A percentile compares a stretch with the other conserved stretches of the same genome.
Evolutionary conservation across 371 early-diverging fungal species (phyloP).

Genomic region (Fennellomyces sp.): DNA sequence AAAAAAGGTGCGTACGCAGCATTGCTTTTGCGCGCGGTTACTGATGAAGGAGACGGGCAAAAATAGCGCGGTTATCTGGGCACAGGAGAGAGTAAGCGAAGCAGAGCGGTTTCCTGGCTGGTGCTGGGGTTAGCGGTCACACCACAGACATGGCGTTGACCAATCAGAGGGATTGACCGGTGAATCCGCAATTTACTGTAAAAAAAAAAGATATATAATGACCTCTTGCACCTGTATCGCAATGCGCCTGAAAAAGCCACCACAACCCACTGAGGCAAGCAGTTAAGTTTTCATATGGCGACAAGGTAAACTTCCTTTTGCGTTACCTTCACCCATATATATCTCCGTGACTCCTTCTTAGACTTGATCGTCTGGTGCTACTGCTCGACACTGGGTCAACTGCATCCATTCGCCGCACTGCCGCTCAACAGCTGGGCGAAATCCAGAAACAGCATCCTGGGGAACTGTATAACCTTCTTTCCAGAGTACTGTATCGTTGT

Average conservation of each 20-base stretch:
- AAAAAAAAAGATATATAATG: background rate
- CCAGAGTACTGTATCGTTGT: conserved; percentile 60
- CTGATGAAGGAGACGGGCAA: too few species aligned
- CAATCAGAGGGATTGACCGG: too few species aligned
- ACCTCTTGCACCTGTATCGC: too few species aligned
- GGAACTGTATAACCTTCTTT: conserved; percentile 86
- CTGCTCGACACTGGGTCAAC: conserved; percentile 95
- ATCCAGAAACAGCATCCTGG: conserved; percentile 94
- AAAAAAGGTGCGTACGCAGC: too few species aligned
- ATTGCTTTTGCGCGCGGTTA: too few species aligned
- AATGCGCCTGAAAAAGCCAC: conserved; percentile 3
- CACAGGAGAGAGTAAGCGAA: too few species aligned
- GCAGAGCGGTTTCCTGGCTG: too few species aligned
- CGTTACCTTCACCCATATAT: background rate
- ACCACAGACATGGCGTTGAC: too few species aligned
- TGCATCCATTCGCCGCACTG: conserved; percentile 83
- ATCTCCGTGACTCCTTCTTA: conserved; percentile 19
- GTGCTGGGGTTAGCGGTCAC: too few species aligned
- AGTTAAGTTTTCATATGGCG: conserved; percentile 27
- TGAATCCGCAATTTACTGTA: too few species aligned
- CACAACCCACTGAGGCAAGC: conserved; percentile 2
- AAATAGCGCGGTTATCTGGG: too few species aligned
- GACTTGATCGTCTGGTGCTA: conserved; percentile 92
- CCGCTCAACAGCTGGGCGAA: conserved; percentile 94
- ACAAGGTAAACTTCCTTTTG: conserved; percentile 28